Conservation (phyloP, 2,329 filamentous ascomycete species). For the Fusarium sp. region DNA sequence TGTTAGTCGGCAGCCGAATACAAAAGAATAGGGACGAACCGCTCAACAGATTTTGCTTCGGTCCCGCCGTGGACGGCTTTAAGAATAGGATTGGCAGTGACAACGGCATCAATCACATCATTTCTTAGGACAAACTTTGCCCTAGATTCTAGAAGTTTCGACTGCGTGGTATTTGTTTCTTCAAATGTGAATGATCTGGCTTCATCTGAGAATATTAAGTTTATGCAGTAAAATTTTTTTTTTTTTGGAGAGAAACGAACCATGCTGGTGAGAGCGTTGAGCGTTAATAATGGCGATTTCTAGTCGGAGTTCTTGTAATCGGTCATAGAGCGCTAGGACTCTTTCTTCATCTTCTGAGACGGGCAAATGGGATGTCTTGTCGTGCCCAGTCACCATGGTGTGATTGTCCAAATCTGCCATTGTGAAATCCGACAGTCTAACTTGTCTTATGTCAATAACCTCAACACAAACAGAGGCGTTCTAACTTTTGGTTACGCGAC, state of each 20-base stretch:
- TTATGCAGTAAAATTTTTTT: background rate
- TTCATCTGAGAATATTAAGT: slow-evolving; percentile 32
- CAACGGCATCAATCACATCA: slow-evolving; percentile 72
- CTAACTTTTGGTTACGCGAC: slow-evolving; percentile 1
- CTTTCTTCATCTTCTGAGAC: slow-evolving; percentile 73
- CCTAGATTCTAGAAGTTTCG: slow-evolving; percentile 73
- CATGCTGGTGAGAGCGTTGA: slow-evolving; percentile 50
- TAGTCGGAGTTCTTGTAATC: slow-evolving; percentile 74
- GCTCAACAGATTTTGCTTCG: slow-evolving; percentile 71
- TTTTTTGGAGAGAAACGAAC: slow-evolving; percentile 41
- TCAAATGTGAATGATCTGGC: slow-evolving; percentile 55
- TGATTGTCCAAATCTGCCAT: slow-evolving; percentile 47
- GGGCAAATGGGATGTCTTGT: slow-evolving; percentile 55
- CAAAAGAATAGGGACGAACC: slow-evolving; percentile 56
- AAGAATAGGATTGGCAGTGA: slow-evolving; percentile 78
- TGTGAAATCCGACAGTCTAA: slow-evolving; percentile 1
- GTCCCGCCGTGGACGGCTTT: slow-evolving; percentile 78
- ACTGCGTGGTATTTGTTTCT: slow-evolving; percentile 66
- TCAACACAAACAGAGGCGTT: slow-evolving; percentile 12
- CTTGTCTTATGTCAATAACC: background rate
- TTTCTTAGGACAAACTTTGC: slow-evolving; percentile 75
- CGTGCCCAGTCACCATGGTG: slow-evolving; percentile 39
- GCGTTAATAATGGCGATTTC: slow-evolving; percentile 73
- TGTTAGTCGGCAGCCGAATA: slow-evolving; percentile 12
- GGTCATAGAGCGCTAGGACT: slow-evolving; percentile 75